Evolutionary conservation across 192 early-diverging fungal genomes (phyloP).

Genomic region (Pilaira anomala): DNA sequence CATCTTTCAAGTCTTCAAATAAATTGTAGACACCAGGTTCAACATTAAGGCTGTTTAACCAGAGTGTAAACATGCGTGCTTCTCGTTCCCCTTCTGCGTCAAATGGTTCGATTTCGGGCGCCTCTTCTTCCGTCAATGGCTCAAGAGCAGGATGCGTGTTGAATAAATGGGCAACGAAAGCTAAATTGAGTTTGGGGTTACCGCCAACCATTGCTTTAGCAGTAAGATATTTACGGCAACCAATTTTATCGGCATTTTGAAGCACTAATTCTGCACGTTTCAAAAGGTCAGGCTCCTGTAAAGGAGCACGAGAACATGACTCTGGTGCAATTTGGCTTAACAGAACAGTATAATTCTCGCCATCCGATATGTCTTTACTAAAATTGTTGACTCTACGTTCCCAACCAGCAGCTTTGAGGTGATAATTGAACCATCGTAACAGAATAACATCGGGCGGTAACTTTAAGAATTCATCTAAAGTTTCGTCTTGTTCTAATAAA

Average conservation of each 20-base stretch:
- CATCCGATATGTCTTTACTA: slow-evolving; percentile 88
- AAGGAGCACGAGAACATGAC: slow-evolving; percentile 75
- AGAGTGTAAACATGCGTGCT: slow-evolving; percentile 89
- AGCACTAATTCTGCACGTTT: slow-evolving; percentile 88
- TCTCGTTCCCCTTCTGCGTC: slow-evolving; percentile 81
- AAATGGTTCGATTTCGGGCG: slow-evolving; percentile 86
- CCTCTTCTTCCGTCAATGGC: slow-evolving; percentile 87
- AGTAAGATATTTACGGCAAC: slow-evolving; percentile 91
- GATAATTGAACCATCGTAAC: slow-evolving; percentile 99
- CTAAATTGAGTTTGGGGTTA: slow-evolving; percentile 97
- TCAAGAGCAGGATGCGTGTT: slow-evolving; percentile 95
- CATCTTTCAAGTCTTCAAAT: slow-evolving; percentile 95
- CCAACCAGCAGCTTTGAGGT: slow-evolving; percentile 92
- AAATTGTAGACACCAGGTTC: slow-evolving; percentile 98
- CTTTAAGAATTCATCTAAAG: slow-evolving; percentile 89
- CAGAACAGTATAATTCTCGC: slow-evolving; percentile 92
- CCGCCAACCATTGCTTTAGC: slow-evolving; percentile 92
- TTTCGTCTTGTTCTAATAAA: slow-evolving; percentile 89
- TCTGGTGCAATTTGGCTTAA: slow-evolving; percentile 88
- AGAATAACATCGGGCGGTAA: slow-evolving; percentile 96
- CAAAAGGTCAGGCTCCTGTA: slow-evolving; percentile 71
- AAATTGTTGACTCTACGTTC: slow-evolving; percentile 84
- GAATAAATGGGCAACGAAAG: slow-evolving; percentile 98
- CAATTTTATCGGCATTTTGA: slow-evolving; percentile 87
- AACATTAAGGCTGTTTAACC: slow-evolving; percentile 97